These are phyloP conservation scores for Raffaelea deltoideospora DNA, from an alignment of 2,329 filamentous ascomycete genomes.

Conservation along the genomic window DNA sequence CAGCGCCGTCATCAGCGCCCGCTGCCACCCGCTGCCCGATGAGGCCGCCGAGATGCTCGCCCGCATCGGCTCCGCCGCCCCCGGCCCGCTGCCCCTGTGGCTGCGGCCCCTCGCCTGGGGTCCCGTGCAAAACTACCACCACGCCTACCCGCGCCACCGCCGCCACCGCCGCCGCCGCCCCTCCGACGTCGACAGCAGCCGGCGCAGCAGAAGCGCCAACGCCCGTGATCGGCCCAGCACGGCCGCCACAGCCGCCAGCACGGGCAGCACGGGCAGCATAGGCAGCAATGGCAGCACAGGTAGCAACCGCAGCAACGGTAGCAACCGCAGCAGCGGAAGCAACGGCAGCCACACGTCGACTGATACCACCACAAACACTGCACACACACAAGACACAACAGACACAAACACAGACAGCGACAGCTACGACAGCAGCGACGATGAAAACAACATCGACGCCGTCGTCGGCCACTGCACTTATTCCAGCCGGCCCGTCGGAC, in stretches of 20 bases:
- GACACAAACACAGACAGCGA: constrained; percentile 7
- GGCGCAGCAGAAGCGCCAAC: too few species aligned
- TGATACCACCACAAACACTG: too few species aligned
- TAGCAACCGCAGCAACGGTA: too few species aligned
- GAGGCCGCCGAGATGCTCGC: constrained; percentile 8
- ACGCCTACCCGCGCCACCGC: constrained; percentile 13
- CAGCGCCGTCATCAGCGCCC: constrained; percentile 34
- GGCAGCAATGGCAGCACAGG: too few species aligned
- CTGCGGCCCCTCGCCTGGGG: constrained; percentile 27
- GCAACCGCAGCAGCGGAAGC: too few species aligned
- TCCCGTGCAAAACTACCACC: constrained; percentile 19
- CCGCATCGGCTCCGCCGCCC: constrained; percentile 11
- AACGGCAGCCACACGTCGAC: too few species aligned
- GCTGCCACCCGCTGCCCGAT: constrained; percentile 25
- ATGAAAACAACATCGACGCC: constrained; percentile 1
- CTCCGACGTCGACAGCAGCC: too few species aligned
- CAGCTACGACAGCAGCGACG: constrained; percentile 10
- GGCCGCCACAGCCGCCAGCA: too few species aligned
- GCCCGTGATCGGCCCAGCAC: too few species aligned
- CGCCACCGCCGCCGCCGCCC: too few species aligned
- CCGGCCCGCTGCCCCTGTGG: constrained; percentile 15
- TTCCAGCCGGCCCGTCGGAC: constrained; percentile 19
- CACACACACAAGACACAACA: too few species aligned
- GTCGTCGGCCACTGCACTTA: constrained; percentile 28
- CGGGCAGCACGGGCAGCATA: too few species aligned